Percentiles rank a stretch among this genome's conserved stretches.
These are phyloP conservation scores for Russula griseocarnosa DNA, from an alignment of 768 basidiomycete genomes.

Conservation along the genomic window DNA sequence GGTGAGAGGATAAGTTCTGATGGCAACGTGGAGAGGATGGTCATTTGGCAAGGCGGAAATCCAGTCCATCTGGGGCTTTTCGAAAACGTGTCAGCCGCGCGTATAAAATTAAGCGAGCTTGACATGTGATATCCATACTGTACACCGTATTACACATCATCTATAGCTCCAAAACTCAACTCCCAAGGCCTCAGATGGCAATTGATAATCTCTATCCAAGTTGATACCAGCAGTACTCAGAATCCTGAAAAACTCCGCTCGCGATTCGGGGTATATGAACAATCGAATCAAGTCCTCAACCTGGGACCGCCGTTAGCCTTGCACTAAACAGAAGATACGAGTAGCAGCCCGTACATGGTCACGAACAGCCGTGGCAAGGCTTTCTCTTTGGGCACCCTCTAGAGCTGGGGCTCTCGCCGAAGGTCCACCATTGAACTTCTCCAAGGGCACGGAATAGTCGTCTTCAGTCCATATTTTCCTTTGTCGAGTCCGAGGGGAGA, in stretches of 20 bases:
- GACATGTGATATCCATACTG: not conserved
- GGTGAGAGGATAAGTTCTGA: slow-evolving; percentile 65
- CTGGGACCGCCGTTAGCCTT: slow-evolving; percentile 37
- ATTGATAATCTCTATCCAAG: slow-evolving; percentile 35
- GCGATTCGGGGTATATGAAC: slow-evolving; percentile 74
- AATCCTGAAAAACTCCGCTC: slow-evolving; percentile 59
- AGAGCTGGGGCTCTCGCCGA: not conserved
- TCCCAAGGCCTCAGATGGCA: slow-evolving; percentile 15
- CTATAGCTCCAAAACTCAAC: slow-evolving; percentile 71
- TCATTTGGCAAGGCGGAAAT: slow-evolving; percentile 29
- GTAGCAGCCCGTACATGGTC: slow-evolving; percentile 50
- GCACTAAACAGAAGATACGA: not conserved
- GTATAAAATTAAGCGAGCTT: not conserved
- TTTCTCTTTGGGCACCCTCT: slow-evolving; percentile 30
- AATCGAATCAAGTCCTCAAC: slow-evolving; percentile 50
- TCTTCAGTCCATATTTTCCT: slow-evolving; percentile 49
- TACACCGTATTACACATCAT: not conserved
- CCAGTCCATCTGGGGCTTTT: not conserved
- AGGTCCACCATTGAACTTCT: slow-evolving; percentile 9
- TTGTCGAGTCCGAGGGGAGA: slow-evolving; percentile 34
- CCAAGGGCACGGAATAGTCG: slow-evolving; percentile 32
- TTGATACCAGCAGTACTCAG: slow-evolving; percentile 40
- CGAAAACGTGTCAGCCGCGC: too few species aligned
- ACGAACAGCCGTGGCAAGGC: slow-evolving; percentile 50
- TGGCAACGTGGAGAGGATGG: slow-evolving; percentile 55